Percentiles rank a stretch among this genome's conserved stretches.
Conservation (phyloP, 345 rosid species). For the Lagerstroemia speciosa region DNA sequence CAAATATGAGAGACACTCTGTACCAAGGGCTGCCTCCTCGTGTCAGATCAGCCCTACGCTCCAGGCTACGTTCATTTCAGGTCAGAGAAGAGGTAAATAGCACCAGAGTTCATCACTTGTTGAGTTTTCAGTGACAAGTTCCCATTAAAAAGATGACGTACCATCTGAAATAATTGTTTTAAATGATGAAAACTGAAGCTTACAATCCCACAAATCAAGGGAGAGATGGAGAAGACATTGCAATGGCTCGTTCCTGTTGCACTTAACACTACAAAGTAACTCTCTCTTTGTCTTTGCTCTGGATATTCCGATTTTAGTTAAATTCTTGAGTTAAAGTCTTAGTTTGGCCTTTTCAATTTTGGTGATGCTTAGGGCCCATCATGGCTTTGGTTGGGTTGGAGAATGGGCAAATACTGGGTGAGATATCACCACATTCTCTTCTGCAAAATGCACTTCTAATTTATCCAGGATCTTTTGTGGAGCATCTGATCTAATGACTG, state of each 20-base stretch:
- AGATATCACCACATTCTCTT: slow-evolving; percentile 16
- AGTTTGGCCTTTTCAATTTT: slow-evolving; percentile 13
- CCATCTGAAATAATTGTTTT: not conserved
- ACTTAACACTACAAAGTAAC: slow-evolving; percentile 86
- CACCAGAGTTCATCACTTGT: not conserved
- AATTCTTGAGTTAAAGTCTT: not conserved
- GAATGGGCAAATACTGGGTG: slow-evolving; percentile 99
- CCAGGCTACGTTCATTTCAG: slow-evolving; percentile 59
- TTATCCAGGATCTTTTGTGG: not conserved
- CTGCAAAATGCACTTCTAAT: slow-evolving; percentile 3
- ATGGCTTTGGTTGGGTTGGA: slow-evolving; percentile 99
- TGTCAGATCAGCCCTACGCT: slow-evolving; percentile 74
- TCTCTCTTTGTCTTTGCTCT: not conserved
- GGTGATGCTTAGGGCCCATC: slow-evolving; percentile 67
- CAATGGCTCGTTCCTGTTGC: slow-evolving; percentile 98
- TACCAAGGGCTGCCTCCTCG: slow-evolving; percentile 92
- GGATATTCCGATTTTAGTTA: not conserved
- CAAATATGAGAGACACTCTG: slow-evolving; percentile 85
- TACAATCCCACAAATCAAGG: slow-evolving; percentile 70
- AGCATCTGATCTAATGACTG: not conserved
- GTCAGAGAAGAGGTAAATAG: slow-evolving; percentile 67
- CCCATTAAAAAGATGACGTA: not conserved
- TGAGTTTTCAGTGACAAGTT: not conserved
- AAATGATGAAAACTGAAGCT: slow-evolving; percentile 37
- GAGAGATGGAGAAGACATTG: slow-evolving; percentile 89